Evolutionary conservation across 176 grass and related monocot genomes (phyloP), one percentile per base, ranked within the genome.

Genomic region (Aegilops longissima): DNA sequence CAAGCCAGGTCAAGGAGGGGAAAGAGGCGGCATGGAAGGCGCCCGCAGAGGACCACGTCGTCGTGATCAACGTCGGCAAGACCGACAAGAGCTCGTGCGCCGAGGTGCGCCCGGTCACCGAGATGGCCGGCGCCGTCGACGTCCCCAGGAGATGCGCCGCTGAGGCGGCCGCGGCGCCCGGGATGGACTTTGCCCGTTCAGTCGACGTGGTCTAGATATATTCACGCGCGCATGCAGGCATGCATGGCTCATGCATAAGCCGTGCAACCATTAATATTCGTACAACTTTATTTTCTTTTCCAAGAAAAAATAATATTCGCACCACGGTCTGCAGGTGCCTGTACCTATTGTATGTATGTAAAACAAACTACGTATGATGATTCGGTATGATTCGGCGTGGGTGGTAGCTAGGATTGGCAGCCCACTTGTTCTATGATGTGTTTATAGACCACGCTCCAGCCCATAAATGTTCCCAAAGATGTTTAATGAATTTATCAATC

Each of bases 21-120:
- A 75, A 82, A 66, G 89, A 82, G 0, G 88, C 38, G 0, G 88
- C 38, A 59, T 59, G 54, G 77, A 89, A 89, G 77, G 67, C 61
- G 10, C 4, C 82, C 0, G 61, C 20, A 0, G 77, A 85, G 6
- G 77, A 89, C 5, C 69, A 85, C 61, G 78, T 59, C 54, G 54
- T 89, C 13, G 21, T 85, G 8, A 70, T 89, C 34, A 76, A 76
- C 77, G 73, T 89, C 47, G 45, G 76, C 69, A 89, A 89, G 77
- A 35, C 85, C 70, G 30, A 89, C 34, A 67, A n/a, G 88, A 61
- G 38, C 85, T 73, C 77, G 27, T 66, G 71, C 88, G 45, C 82
- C 77, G 88, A 54, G 13, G 70, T 85, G 77, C 69, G 75, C 61
- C 77, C 88, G 47, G 82, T 85, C 9, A 18, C 8, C 33, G 69